phyloP scores from a whole-genome alignment of 2,329 filamentous ascomycete genomes.

The Mariannaea elegans region DNA sequence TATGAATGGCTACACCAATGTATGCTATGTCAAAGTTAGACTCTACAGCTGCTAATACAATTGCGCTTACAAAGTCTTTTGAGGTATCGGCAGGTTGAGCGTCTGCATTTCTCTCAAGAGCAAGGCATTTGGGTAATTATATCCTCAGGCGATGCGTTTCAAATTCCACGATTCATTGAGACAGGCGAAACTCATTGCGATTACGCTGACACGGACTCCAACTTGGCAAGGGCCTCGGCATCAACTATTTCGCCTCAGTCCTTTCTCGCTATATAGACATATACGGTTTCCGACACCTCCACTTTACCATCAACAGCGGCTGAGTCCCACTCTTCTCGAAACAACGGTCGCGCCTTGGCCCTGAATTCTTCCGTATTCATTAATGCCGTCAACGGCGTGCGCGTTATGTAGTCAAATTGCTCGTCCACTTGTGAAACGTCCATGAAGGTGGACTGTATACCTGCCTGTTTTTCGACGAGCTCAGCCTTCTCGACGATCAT shows the following conservation, averaged over 20 bases:
- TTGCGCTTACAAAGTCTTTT: no score
- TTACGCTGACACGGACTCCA: no score
- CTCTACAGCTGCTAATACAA: no score
- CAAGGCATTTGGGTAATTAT: no score
- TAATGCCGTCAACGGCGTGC: conserved; percentile 30
- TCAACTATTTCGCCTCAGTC: not conserved
- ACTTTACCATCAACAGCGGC: conserved; percentile 42
- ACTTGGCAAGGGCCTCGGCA: no score
- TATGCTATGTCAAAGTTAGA: no score
- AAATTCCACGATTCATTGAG: no score
- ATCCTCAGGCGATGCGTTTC: no score
- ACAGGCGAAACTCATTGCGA: no score
- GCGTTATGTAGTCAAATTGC: conserved; percentile 40
- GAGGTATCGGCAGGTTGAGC: no score
- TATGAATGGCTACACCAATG: no score
- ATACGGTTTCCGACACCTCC: conserved; percentile 39
- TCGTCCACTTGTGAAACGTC: conserved; percentile 40
- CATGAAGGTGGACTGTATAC: conserved; percentile 34
- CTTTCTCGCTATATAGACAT: conserved; percentile 43
- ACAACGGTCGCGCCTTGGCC: conserved; percentile 36
- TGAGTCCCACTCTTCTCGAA: conserved; percentile 43
- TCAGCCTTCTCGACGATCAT: conserved; percentile 39
- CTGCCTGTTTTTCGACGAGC: conserved; percentile 38
- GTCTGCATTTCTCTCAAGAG: no score
- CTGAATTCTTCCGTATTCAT: conserved; percentile 34